Evolutionary conservation across 805 yeast species (phyloP), one percentile per base, ranked within the genome.

Genomic region (Candida schatavii): DNA sequence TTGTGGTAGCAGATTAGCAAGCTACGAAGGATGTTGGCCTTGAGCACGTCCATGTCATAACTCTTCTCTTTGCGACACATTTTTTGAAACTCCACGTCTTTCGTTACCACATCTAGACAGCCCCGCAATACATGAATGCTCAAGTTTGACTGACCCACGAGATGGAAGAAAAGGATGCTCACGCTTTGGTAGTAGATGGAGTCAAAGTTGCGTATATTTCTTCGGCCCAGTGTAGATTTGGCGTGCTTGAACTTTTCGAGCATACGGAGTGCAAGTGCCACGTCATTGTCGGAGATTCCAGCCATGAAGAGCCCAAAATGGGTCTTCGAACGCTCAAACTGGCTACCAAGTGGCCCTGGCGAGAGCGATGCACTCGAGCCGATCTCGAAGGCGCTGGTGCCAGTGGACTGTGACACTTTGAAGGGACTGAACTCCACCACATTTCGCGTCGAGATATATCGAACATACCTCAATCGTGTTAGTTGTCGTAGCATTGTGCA

Each of bases 111-210:
- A 13, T 31, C 35, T 20, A 31, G 15, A 22, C 9, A 31, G 6
- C 13, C 6, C 35, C 9, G 15, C 20, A 31, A 20, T 5, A 15
- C 11, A 5, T 22, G 35, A 15, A 31, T 31, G 35, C 19, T 31
- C 21, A 31, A 31, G 21, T 17, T 5, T 7, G 7, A 11, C 27
- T 31, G 13, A 5, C 22, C 5, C 9, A 31, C 20, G 13, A 31
- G 19, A 15, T 18, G 27, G 27, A 25, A 35, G 27, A 35, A 35
- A 6, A 35, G 6, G 13, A 35, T 7, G 20, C 37, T 25, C 5
- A 35, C 11, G 27, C 37, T 15, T 25, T 35, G 37, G 20, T 35
- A 35, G 37, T 35, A 35, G n/a, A 35, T 5, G 6, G 37, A 35
- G 10, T 35, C 37, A n/a, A 25, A 35, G 37, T 18, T 4, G 15